phyloP scores from a whole-genome alignment of 169 alveolate genomes.

The Theileria annulata region DNA sequence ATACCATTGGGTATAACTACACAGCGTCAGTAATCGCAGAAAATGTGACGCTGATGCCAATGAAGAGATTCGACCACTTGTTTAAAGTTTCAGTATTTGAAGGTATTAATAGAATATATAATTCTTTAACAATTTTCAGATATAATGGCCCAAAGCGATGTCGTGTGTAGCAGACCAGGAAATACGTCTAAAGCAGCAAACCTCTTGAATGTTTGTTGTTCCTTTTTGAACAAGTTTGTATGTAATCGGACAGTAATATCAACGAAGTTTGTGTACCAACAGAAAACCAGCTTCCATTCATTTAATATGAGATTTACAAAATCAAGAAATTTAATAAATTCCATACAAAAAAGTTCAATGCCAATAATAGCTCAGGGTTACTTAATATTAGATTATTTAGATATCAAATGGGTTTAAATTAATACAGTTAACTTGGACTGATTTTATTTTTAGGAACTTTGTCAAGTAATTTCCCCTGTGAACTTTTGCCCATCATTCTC shows the following conservation, averaged over 20 bases:
- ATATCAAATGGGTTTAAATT: neutral
- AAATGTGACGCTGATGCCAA: constrained; percentile 24
- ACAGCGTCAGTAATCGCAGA: constrained; percentile 8
- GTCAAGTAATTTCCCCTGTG: neutral
- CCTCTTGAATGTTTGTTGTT: constrained; percentile 23
- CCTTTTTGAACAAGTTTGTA: constrained; percentile 15
- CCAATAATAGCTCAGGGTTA: constrained; percentile 26
- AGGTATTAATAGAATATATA: neutral
- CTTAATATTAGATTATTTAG: neutral
- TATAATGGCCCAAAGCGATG: constrained; percentile 29
- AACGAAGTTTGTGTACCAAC: constrained; percentile 14
- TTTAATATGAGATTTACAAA: constrained; percentile 5
- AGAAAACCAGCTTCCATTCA: neutral
- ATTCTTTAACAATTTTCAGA: constrained; percentile 1
- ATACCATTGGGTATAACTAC: constrained; percentile 19
- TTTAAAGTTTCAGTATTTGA: constrained; percentile 2
- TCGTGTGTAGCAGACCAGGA: constrained; percentile 8
- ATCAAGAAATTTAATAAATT: constrained; percentile 21
- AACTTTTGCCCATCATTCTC: constrained; percentile 16
- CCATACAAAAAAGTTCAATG: constrained; percentile 18
- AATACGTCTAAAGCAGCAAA: constrained; percentile 9
- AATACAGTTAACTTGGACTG: too few relatives aligned
- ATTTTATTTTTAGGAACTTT: constrained; percentile 25
- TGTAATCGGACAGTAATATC: constrained; percentile 1
- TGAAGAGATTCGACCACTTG: constrained; percentile 31